Evolutionary conservation across 169 alveolate species (phyloP).

Genomic region (Perkinsus olseni): DNA sequence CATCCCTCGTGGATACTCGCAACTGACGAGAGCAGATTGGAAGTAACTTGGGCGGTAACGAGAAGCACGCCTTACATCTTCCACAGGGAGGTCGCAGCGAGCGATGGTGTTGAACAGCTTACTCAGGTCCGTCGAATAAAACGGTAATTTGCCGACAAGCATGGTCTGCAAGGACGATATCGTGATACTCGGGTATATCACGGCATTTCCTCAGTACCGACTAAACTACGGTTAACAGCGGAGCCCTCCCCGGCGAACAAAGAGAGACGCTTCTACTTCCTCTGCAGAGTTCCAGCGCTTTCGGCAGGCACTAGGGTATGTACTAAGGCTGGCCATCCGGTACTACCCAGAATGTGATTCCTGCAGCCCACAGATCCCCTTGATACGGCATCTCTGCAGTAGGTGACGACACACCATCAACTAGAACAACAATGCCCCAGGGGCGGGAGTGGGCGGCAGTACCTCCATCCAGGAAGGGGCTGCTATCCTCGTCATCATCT

Average conservation of each 20-base stretch:
- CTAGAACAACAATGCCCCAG: not conserved
- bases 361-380: not conserved
- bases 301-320: no score
- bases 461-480: no score
- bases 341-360: not conserved
- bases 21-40: not conserved
- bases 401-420: not conserved
- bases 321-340: no score
- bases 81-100: not conserved
- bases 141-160: not conserved
- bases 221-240: no score
- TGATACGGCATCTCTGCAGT: not conserved
- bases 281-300: no score
- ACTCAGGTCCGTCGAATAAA: not conserved
- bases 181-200: no score
- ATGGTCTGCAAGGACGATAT: not conserved
- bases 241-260: no score
- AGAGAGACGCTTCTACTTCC: no score
- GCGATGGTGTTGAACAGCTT: not conserved
- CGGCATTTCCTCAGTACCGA: no score
- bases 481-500: not conserved
- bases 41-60: not conserved
- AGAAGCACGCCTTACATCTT: not conserved
- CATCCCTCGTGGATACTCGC: not conserved
- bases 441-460: no score